Evolutionary conservation across 202 grass and related monocot species (phyloP).

Genomic region (Digitaria exilis): DNA sequence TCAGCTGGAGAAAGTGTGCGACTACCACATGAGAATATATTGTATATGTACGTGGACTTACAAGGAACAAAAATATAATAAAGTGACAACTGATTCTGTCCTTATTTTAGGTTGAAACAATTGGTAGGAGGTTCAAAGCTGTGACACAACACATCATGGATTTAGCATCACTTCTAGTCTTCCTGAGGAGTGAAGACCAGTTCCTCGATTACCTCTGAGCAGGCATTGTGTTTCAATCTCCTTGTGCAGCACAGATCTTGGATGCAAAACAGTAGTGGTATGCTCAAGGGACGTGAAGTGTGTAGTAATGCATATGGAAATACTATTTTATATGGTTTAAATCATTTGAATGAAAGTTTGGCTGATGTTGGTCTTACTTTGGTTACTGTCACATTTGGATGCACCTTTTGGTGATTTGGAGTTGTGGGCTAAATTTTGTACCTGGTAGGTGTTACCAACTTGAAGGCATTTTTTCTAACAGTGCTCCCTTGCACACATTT

Average conservation of each 20-base stretch:
- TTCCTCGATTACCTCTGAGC: neutral
- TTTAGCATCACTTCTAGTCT: neutral
- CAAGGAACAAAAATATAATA: conserved; percentile 2
- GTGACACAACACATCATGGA: neutral
- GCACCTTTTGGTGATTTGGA: neutral
- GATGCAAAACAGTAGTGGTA: neutral
- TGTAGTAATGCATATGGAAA: neutral
- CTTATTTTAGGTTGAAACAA: neutral
- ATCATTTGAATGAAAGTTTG: neutral
- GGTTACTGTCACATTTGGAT: neutral
- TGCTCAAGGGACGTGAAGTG: neutral
- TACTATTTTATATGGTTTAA: neutral
- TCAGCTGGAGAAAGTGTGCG: neutral
- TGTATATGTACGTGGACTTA: neutral
- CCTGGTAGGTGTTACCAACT: neutral
- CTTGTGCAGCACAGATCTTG: neutral
- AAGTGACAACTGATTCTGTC: neutral
- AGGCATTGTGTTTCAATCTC: neutral
- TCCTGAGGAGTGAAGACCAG: neutral
- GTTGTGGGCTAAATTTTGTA: neutral
- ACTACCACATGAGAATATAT: neutral
- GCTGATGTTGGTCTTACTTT: neutral
- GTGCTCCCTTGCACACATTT: no score
- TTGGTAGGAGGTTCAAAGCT: neutral
- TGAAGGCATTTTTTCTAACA: neutral